A percentile compares a stretch with the other conserved stretches of the same genome.
phyloP scores from a whole-genome alignment of 2,329 filamentous ascomycete species.

The Fusarium pininemorale region DNA sequence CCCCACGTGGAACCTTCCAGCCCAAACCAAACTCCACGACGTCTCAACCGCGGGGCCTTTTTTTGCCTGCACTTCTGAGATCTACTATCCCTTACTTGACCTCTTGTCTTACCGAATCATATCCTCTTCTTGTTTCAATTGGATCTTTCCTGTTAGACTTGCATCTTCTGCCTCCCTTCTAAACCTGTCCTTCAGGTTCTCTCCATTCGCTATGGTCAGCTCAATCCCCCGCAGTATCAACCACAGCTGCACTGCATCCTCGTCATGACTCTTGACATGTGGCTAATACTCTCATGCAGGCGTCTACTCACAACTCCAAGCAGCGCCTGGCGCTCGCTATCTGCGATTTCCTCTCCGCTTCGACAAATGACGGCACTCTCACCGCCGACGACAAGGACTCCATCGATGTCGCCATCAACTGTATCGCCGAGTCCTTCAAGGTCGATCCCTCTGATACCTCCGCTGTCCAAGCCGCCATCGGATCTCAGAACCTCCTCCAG shows the following conservation, averaged over 20 bases:
- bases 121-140: not conserved
- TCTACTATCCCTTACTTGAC: slow-evolving; percentile 1
- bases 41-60: slow-evolving; percentile 35
- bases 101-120: slow-evolving; percentile 4
- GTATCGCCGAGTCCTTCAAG: slow-evolving; percentile 95
- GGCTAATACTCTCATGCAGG: slow-evolving; percentile 17
- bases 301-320: slow-evolving; percentile 59
- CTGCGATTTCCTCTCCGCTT: slow-evolving; percentile 90
- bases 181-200: slow-evolving; percentile 12
- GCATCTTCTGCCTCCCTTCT: not conserved
- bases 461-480: slow-evolving; percentile 79
- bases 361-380: slow-evolving; percentile 87
- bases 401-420: slow-evolving; percentile 92
- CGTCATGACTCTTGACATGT: slow-evolving; percentile 5
- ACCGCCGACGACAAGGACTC: slow-evolving; percentile 89
- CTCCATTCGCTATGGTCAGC: slow-evolving; percentile 22
- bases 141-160: slow-evolving; percentile 2
- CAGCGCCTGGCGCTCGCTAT: slow-evolving; percentile 97
- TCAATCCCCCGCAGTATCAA: slow-evolving; percentile 8
- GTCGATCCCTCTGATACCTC: slow-evolving; percentile 83
- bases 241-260: not conserved
- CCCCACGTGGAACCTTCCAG: slow-evolving; percentile 46
- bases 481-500: slow-evolving; percentile 84
- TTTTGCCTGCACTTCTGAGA: slow-evolving; percentile 23
- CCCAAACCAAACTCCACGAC: slow-evolving; percentile 40